These are phyloP conservation scores for Talaromyces sp. DNA, from an alignment of 2,329 filamentous ascomycete species.

Conservation along the genomic window DNA sequence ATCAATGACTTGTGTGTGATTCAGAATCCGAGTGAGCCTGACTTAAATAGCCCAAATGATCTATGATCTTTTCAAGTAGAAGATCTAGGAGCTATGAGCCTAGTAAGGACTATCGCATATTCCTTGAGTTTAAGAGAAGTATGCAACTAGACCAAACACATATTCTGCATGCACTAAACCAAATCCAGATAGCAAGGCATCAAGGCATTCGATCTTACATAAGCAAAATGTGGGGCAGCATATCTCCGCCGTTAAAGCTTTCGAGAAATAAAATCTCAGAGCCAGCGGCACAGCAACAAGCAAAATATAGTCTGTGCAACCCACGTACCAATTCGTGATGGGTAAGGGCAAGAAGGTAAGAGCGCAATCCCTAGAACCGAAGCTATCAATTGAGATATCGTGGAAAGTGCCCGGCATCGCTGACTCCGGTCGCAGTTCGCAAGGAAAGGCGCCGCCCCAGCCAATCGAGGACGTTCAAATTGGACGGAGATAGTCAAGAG, in stretches of 20 bases:
- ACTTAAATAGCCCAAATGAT: neutral
- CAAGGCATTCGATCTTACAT: neutral
- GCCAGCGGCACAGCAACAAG: neutral
- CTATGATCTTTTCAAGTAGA: neutral
- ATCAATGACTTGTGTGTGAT: neutral
- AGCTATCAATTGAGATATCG: neutral
- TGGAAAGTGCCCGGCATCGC: neutral
- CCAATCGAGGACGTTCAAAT: constrained; percentile 39
- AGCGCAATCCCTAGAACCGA: neutral
- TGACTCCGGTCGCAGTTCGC: constrained; percentile 10
- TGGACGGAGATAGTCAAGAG: constrained; percentile 67
- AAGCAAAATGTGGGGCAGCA: neutral
- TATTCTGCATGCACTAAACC: neutral
- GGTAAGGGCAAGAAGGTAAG: constrained; percentile 19
- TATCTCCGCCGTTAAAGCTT: neutral
- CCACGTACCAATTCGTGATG: constrained; percentile 13
- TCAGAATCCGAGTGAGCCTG: neutral
- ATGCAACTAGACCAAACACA: neutral
- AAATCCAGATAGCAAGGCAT: neutral
- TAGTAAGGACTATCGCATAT: neutral
- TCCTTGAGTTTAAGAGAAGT: neutral
- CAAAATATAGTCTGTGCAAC: neutral
- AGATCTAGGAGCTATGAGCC: neutral
- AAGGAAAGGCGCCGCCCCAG: constrained; percentile 35
- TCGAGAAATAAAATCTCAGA: constrained; percentile 7